These are phyloP conservation scores for Solanum rostratum DNA, from an alignment of 257 asterid species.

Conservation along the genomic window DNA sequence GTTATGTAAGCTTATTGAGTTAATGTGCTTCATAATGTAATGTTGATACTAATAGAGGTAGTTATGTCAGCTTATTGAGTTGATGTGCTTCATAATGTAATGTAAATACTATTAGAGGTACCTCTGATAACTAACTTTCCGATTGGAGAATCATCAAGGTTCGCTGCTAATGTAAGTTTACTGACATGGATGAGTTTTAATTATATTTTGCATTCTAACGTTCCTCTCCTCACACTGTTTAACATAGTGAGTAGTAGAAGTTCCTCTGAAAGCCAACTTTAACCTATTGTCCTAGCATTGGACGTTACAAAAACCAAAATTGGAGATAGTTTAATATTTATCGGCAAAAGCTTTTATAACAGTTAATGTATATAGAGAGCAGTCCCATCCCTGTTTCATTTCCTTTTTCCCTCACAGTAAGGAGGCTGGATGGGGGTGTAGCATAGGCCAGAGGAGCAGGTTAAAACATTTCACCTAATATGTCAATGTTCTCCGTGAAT, in stretches of 20 bases:
- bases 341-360: not conserved
- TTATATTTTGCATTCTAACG: not conserved
- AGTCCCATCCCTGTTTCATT: not conserved
- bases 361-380: not conserved
- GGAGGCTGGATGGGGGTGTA: not conserved
- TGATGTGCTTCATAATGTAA: not conserved
- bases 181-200: not conserved
- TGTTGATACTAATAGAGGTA: not conserved
- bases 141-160: not conserved
- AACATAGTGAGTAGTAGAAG: not conserved
- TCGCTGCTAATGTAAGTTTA: conserved; percentile 15
- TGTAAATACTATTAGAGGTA: not conserved
- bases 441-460: not conserved
- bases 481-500: not conserved
- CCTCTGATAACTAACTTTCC: not conserved
- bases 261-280: not conserved
- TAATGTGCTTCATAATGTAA: not conserved
- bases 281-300: not conserved
- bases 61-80: conserved; percentile 1
- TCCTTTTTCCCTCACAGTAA: not conserved
- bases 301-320: not conserved
- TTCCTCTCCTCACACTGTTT: not conserved
- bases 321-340: not conserved
- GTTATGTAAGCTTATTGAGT: conserved; percentile 23
- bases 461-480: not conserved